Evolutionary conservation across 176 grass and related monocot species (phyloP), one percentile per base, ranked within the genome.

Genomic region (Metroxylon sagu): DNA sequence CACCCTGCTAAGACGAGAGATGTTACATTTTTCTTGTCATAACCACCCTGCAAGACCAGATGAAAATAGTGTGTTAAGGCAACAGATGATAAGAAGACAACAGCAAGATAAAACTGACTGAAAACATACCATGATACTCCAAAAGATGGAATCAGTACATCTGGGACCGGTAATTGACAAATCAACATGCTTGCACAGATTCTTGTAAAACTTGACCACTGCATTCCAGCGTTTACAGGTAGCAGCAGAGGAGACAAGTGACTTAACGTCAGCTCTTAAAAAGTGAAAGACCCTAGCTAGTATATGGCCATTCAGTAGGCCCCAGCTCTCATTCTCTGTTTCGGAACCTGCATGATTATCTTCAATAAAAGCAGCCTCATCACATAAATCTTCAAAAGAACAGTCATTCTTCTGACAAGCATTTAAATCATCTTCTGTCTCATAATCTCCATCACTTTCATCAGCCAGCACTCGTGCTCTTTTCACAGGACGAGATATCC

Each of bases 221-320:
- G 74, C 57, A 31, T 88, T 85, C 93, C 93, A 98, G 43, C 67
- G 51, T 48, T 66, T 88, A 74, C 93, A 98, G 8, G 84, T 85
- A 73, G 65, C 62, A 82, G 93, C 75, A 69, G 84, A 92, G 57
- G 81, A 98, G 51, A 91, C 56, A 71, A 98, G 76, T 53, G 93
- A 92, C 68, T 82, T 98, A 56, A 79, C 59, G 52, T 98, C 93
- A 69, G 72, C 76, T 71, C 83, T 85, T 50, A 98, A 77, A 71
- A 85, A 88, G 85, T 98, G 93, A 53, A 98, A 92, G 64, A 92
- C 73, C 72, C 93, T 92, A 30, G 81, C 81, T 75, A 98, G 73
- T 55, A 92, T 75, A 50, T 48, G 63, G 23, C 73, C 66, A 60
- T 77, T 72, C 69, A 98, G 70, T 50, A 78, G 50, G 49, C 79